Evolutionary conservation across 1,284 basidiomycete species (phyloP), one percentile per base, ranked within the genome.

Genomic region (Mrakiaceae sp.): DNA sequence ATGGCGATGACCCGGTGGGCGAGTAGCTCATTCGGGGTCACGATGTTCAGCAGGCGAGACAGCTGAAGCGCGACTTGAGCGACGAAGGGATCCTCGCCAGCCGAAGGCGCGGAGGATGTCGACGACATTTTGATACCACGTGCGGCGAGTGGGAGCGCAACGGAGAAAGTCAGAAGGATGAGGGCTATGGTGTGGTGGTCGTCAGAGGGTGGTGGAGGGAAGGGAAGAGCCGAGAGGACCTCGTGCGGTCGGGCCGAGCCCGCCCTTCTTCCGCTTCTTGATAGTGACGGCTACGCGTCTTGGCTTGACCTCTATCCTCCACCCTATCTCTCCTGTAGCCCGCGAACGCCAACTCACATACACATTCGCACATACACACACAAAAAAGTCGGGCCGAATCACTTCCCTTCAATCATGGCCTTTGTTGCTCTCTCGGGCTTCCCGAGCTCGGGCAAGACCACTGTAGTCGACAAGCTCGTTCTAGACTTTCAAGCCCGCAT

Each of bases 401-500:
- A 27, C 27, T 27, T 27, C 48, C 48, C 48, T 49, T 14, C 2
- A 8, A 49, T 42, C 62, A 98, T 98, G 94, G 92, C 94, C n/a
- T 81, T 98, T 62, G 80, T 98, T 69, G 94, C 92, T 3, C 80
- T 98, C 52, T 84, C 88, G n/a, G 95, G 95, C 9, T 92, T 84
- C 75, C 94, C 95, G 0, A 86, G 81, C 70, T 87, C 87, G 53
- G 94, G 95, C 63, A 97, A 98, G 75, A 83, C 87, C 0, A 80
- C 75, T n/a, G 79, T 92, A 56, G 86, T 86, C 0, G 69, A 76
- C 1, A 84, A 92, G 72, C 80, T 98, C 62, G 80, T 81, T 55
- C 70, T 72, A 2, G 81, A 83, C 70, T 79, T 98, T 55, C 79
- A 87, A 64, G 58, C 68, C 6, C 81, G 82, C 46, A 75, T 92